Base-by-base conservation (phyloP, 2,329 filamentous ascomycete genomes). In the Albifimbria verrucaria region DNA sequence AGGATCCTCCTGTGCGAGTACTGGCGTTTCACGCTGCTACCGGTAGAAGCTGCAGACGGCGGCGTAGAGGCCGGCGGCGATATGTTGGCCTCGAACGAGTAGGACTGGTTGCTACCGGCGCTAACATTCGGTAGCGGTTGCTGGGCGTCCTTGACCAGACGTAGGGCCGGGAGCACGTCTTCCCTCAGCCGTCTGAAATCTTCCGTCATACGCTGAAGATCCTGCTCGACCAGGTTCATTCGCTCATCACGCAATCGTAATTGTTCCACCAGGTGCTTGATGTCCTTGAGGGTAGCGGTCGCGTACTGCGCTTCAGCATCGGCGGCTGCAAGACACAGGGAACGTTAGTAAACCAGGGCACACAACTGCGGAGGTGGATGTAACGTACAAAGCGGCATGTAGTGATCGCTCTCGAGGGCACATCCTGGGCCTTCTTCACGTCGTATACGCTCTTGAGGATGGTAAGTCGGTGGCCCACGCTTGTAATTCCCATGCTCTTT, bases 371-470 rank as follows among this genome's bases (percentile, higher is more conserved):
- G n/a, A n/a, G n/a, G n/a, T n/a, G n/a, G n/a, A n/a, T 6, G 17
- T 45, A 54, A 62, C 63, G 24, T 86, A 96, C 92, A 94, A 49
- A 94, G 78, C 36, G 94, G 94, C 49, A 97, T 82, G 69, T 97
- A 99, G 70, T 97, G 90, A 64, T 97, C 93, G 56, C 88, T 87
- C 67, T 97, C 93, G 62, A 97, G 17, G 90, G 88, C 55, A 97
- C 84, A 63, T 96, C 92, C 66, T 97, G 92, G 59, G 91, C 91
- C 69, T 93, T 88, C 76, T 99, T 99, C 66, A 94, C 87, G 66
- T 97, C 92, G 74, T 97, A 97, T 51, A 97, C 92, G 64, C 87
- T 92, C 75, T 97, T 97, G 54, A 99, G 80, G 53, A 99, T 95
- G 21, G 92, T 96, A 63, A 99, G 79, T 55, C 94, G 87, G 74